Conservation (phyloP, 2,329 filamentous ascomycete genomes). For the Paraphoma chrysanthemicola region DNA sequence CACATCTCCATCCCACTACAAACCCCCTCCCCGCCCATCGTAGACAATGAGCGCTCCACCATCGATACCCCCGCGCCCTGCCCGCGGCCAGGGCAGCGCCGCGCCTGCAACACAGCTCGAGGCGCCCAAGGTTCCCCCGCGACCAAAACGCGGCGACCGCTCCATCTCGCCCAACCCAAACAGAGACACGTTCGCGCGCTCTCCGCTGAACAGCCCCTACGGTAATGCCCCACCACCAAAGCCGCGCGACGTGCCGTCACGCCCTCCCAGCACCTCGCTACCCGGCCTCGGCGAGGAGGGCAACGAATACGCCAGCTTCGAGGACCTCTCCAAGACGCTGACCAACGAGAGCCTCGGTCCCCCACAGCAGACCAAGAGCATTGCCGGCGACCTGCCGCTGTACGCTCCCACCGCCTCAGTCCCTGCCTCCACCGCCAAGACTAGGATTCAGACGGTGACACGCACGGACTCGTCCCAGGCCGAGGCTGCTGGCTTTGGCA, state of each 20-base stretch:
- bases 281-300: constrained; percentile 91
- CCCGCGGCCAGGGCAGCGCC: constrained; percentile 58
- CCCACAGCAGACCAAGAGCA: constrained; percentile 76
- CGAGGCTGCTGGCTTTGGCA: constrained; percentile 83
- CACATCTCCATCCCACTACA: constrained; percentile 21
- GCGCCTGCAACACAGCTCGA: constrained; percentile 55
- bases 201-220: constrained; percentile 80
- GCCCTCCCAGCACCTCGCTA: constrained; percentile 79
- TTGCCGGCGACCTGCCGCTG: constrained; percentile 82
- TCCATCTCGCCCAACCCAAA: constrained; percentile 71
- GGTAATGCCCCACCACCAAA: constrained; percentile 45
- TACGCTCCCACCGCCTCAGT: constrained; percentile 89
- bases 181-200: constrained; percentile 80
- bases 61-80: constrained; percentile 68
- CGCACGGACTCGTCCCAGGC: constrained; percentile 89
- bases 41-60: constrained; percentile 57
- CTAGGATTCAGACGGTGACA: constrained; percentile 82
- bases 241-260: constrained; percentile 55
- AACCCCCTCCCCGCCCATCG: constrained; percentile 17
- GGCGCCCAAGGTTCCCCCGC: constrained; percentile 78
- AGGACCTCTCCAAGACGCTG: constrained; percentile 47
- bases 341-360: constrained; percentile 47
- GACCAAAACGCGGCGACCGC: constrained; percentile 75
- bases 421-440: constrained; percentile 79
- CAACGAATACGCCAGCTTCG: constrained; percentile 78